Conservation (phyloP, 2,329 filamentous ascomycete species). For the Pseudogymnoascus sp. region DNA sequence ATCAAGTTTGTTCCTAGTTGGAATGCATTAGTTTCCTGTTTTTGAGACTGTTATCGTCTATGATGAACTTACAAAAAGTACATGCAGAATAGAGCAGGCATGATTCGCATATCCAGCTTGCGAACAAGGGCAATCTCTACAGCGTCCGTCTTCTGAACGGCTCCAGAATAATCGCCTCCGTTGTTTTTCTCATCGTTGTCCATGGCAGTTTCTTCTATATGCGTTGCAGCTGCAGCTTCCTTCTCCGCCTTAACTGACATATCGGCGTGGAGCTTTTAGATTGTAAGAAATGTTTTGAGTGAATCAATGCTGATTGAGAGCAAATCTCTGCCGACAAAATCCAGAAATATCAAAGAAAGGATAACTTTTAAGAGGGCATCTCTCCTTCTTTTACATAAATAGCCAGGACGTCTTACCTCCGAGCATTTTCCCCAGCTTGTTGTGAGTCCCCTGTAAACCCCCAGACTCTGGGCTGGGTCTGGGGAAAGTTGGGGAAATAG, state of each 20-base stretch:
- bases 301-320: not conserved
- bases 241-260: not conserved
- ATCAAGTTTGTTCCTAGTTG: constrained; percentile 27
- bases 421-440: not conserved
- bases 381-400: not conserved
- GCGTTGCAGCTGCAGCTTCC: not conserved
- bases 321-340: not conserved
- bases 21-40: constrained; percentile 19
- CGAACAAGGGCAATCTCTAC: constrained; percentile 31
- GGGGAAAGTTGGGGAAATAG: not conserved
- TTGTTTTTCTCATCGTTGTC: not conserved
- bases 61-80: not conserved
- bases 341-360: not conserved
- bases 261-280: not conserved
- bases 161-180: constrained; percentile 28
- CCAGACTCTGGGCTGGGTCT: not conserved
- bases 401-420: not conserved
- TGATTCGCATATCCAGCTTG: constrained; percentile 31
- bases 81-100: constrained; percentile 19
- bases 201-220: not conserved
- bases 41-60: not conserved
- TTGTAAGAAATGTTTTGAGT: not conserved
- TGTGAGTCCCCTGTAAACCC: not conserved
- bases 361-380: not conserved
- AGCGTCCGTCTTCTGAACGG: constrained; percentile 29